Evolutionary conservation across 169 alveolate species (phyloP).

Genomic region (Plasmodium knowlesi): DNA sequence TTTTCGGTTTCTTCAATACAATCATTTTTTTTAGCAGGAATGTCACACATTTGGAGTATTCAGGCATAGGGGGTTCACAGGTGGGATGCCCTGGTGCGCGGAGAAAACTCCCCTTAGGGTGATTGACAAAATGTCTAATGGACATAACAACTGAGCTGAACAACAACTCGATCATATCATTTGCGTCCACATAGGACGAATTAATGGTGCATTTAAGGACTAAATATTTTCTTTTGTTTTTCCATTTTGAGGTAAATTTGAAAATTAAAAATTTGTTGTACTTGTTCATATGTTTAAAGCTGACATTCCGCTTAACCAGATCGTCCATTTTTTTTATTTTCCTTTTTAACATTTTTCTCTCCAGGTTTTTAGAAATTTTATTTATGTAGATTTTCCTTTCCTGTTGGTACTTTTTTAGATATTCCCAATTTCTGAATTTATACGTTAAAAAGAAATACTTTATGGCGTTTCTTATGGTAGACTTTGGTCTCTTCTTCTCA

Average conservation of each 20-base stretch:
- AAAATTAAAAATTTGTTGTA: slow-evolving; percentile 36
- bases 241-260: slow-evolving; percentile 15
- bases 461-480: slow-evolving; percentile 15
- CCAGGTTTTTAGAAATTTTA: slow-evolving; percentile 16
- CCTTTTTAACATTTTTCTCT: slow-evolving; percentile 46
- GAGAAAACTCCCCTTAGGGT: background rate
- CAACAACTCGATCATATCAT: slow-evolving; percentile 27
- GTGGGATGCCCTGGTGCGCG: background rate
- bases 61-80: background rate
- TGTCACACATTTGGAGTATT: slow-evolving; percentile 9
- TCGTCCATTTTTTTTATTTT: slow-evolving; percentile 46
- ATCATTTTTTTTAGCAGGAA: slow-evolving; percentile 42
- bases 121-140: slow-evolving; percentile 5
- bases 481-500: slow-evolving; percentile 44
- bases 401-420: slow-evolving; percentile 26
- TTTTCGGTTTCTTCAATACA: slow-evolving; percentile 34
- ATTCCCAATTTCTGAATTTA: slow-evolving; percentile 6
- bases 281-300: slow-evolving; percentile 28
- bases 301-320: slow-evolving; percentile 14
- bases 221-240: slow-evolving; percentile 34
- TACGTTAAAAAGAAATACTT: slow-evolving; percentile 19
- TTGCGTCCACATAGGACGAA: slow-evolving; percentile 17
- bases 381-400: slow-evolving; percentile 30
- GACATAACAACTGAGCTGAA: slow-evolving; percentile 2
- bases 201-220: slow-evolving; percentile 5